A percentile compares a stretch with the other conserved stretches of the same genome.
Conservation (phyloP, 768 basidiomycete genomes). For the Sporobolomyces phaffii region DNA sequence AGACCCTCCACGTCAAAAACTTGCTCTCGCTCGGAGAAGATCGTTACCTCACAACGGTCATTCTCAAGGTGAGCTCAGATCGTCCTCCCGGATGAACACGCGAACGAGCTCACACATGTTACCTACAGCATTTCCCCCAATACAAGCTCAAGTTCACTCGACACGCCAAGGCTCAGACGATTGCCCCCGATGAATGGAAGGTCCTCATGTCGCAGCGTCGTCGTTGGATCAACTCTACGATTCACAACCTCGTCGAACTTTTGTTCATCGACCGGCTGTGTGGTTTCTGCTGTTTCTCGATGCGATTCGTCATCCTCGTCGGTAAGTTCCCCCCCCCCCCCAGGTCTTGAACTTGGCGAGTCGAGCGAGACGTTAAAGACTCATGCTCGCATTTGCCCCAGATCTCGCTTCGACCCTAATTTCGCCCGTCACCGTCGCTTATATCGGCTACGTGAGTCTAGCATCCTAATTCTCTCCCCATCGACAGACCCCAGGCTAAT, state of each 20-base stretch:
- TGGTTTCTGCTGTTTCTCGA: slow-evolving; percentile 98
- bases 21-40: slow-evolving; percentile 95
- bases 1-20: slow-evolving; percentile 78
- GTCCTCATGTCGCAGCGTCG: slow-evolving; percentile 90
- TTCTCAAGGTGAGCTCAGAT: slow-evolving; percentile 57
- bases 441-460: slow-evolving; percentile 39
- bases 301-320: slow-evolving; percentile 97
- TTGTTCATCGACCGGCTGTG: slow-evolving; percentile 85
- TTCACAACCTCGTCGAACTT: slow-evolving; percentile 92
- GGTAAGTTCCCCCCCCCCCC: slow-evolving; percentile 46
- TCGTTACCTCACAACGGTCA: slow-evolving; percentile 91
- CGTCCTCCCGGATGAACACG: not conserved
- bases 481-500: no score
- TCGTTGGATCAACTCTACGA: slow-evolving; percentile 99
- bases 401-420: slow-evolving; percentile 48
- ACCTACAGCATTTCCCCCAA: slow-evolving; percentile 65
- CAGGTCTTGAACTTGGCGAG: slow-evolving; percentile 55
- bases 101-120: not conserved
- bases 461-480: no score
- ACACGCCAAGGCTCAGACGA: slow-evolving; percentile 87
- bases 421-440: slow-evolving; percentile 47
- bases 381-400: slow-evolving; percentile 50
- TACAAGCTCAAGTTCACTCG: slow-evolving; percentile 94
- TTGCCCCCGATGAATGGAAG: slow-evolving; percentile 79
- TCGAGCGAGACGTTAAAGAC: slow-evolving; percentile 68